Evolutionary conservation across 106 monocot genomes (phyloP).

Genomic region (Alisma plantagoaquatica): DNA sequence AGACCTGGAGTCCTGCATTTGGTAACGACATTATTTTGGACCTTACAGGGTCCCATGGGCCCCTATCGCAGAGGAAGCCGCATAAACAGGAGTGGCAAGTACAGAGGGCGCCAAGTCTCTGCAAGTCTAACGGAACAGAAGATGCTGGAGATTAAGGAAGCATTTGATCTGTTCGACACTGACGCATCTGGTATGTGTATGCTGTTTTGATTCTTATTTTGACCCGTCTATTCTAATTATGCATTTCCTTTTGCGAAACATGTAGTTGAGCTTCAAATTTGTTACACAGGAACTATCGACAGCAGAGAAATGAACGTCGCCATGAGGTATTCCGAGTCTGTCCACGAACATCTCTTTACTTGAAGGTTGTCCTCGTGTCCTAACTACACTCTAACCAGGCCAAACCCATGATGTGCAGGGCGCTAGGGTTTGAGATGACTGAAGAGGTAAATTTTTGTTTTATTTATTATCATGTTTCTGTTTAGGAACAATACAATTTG

Average conservation of each 20-base stretch:
- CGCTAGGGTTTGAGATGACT: constrained; percentile 71
- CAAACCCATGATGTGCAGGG: constrained; percentile 38
- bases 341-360: too few species aligned
- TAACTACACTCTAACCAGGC: too few species aligned
- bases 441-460: constrained; percentile 37
- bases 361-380: too few species aligned
- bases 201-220: constrained; percentile 7
- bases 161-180: constrained; percentile 74
- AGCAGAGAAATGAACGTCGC: constrained; percentile 71
- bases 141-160: constrained; percentile 72
- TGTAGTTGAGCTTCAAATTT: background rate
- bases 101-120: too few species aligned
- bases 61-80: too few species aligned
- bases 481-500: too few species aligned
- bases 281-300: constrained; percentile 53
- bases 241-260: background rate
- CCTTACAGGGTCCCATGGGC: too few species aligned
- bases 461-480: too few species aligned
- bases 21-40: too few species aligned
- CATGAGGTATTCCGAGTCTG: constrained; percentile 87
- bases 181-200: constrained; percentile 88
- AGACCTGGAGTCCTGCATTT: too few species aligned
- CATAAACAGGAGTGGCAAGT: too few species aligned
- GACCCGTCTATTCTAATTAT: background rate
- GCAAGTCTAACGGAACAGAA: constrained; percentile 37